Base-by-base conservation (phyloP, 306 rosid genomes). In the Elaeagnus macrophylla region DNA sequence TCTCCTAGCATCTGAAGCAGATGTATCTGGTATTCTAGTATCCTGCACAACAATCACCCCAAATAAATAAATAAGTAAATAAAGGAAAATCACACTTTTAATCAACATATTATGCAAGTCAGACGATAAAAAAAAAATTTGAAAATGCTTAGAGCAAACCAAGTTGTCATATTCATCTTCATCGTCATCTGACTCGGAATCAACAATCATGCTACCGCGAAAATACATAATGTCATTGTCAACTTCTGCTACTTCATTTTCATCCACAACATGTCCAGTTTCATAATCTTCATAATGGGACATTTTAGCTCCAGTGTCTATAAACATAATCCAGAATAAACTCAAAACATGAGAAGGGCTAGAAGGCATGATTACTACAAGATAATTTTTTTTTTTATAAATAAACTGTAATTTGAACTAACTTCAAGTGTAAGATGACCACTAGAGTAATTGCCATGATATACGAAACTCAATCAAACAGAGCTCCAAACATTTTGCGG, bases 1-100 rank as follows among this genome's bases (percentile, higher is more conserved):
- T 59, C 42, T 69, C 68, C 74, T 69, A 9, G 64, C 74, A 40
- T 61, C 68, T 17, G 74, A 63, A 6, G 74, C 66, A 2, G 74
- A 69, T 2, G 68, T 69, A 56, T 69, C 74, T 49, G 39, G 36
- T 10, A 57, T 57, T 59, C 62, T 61, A 9, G 53, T 61, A 19
- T 48, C 64, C 74, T 61, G 68, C 48, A 58, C 10, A 10, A 49
- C 19, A 17, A 53, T 37, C 19, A 60, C 2, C 48, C 62, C 15
- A n/a, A 41, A 3, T 13, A 20, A 10, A 42, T 15, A 25, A 25
- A 40, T 19, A 49, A 18, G 7, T 52, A 48, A 9, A 39, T 59
- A 15, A 37, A 12, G 12, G n/a, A 49, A 17, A 59, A 16, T 20
- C 13, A 5, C 32, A 25, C 38, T 9, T 18, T 40, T 9, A 7